Base-by-base conservation (phyloP, 208 protist genomes). In the Plasmodiophora brassicae region DNA sequence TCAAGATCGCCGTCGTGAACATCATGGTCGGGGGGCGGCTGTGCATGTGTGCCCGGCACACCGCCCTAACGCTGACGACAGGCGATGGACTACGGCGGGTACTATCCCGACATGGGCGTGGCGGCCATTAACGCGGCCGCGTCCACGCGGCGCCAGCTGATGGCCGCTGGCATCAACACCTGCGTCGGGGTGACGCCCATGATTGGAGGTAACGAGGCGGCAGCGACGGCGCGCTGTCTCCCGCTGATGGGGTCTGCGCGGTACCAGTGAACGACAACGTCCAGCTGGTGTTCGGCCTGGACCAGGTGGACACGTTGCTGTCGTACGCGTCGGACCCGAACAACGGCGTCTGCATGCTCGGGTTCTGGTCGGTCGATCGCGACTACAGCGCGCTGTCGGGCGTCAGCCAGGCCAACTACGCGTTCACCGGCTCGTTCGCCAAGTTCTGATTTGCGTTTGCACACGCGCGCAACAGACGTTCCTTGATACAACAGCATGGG, bases 141-240 rank as follows among this genome's bases (percentile, higher is more conserved):
- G 14, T 36, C 14, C 14, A 78, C 65, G 5, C 65, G n/a, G 20
- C 14, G 14, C 5, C 65, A 78, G 65, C 65, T 78, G 65, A 32
- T 36, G 14, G 20, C 65, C 5, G 10, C 41, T 5, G 65, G 65
- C 5, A 8, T 78, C 14, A 78, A 78, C 32, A 38, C 14, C 65
- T 78, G 65, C n/a, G n/a, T 78, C 65, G 65, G 65, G 14, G n/a
- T 78, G 5, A 78, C n/a, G 32, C 65, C 65, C 5, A 78, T 78
- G 65, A 78, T 78, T 5, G 65, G 65, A 78, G 65, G 65, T 78
- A 44, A 78, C 20, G 32, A 38, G 5, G n/a, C n/a, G n/a, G n/a
- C n/a, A n/a, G n/a, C n/a, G n/a, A n/a, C 14, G 41, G 14, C 5
- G 5, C 65, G 32, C 32, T 36, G 20, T 14, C 5, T 32, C 32